Evolutionary conservation across 495 filamentous ascomycete species (phyloP), one percentile per base, ranked within the genome.

Genomic region (Chlorociboria aeruginascens): DNA sequence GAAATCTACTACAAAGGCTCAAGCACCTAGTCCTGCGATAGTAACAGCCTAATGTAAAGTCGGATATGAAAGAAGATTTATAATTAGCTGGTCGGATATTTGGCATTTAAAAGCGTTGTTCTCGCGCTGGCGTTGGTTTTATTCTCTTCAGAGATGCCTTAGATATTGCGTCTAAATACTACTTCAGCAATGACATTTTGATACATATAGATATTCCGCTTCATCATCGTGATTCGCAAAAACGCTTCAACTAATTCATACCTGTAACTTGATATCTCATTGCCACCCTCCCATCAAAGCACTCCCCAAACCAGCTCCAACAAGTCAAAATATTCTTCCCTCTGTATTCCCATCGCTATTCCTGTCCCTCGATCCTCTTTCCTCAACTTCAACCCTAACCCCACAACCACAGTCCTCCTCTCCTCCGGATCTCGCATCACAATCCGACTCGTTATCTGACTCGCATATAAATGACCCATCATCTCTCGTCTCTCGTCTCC

Each of bases 371-470:
- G 1, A 25, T 25, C 20, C 20, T 25, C 20, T 25, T 25, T 25
- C 20, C 20, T 25, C 20, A 25, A 25, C 20, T 25, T 25, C 43
- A 98, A 63, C 2, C 92, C 92, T 30, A 96, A 62, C 0, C 89
- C 92, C 13, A 96, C 66, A 3, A 97, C 72, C 9, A 98, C 65
- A 41, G 85, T 78, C 45, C 92, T 75, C 54, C 72, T 79, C 63
- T 98, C 92, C 14, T 83, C 69, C 3, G 85, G 80, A 45, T 85
- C 70, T 52, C 78, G 80, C 45, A 77, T 77, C 31, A 77, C 66
- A 49, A 98, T 76, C 10, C 79, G 76, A 56, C 78, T 90, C 6
- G 83, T 92, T 50, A 96, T 85, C 58, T 95, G 89, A 43, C 84
- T 83, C 33, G 87, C 87, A 60, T 87, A 80, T 4, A 95, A 74